Percentiles rank a stretch among this genome's conserved stretches.
phyloP scores from a whole-genome alignment of 306 rosid species.

The Alnus glutinosa region DNA sequence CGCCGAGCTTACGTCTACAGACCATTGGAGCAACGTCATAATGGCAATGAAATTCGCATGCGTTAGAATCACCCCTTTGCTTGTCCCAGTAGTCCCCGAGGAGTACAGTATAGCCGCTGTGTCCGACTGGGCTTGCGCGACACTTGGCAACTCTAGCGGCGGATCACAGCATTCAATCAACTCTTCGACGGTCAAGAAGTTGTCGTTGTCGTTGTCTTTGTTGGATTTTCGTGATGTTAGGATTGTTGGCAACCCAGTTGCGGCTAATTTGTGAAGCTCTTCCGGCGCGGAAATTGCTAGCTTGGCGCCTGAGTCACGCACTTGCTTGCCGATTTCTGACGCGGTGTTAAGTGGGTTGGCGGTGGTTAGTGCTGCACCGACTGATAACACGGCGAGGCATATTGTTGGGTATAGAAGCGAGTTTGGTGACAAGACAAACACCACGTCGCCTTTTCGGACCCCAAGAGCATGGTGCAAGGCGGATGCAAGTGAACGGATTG shows the following conservation, averaged over 20 bases:
- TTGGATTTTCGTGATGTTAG: slow-evolving; percentile 39
- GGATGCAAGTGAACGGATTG: slow-evolving; percentile 58
- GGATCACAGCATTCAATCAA: slow-evolving; percentile 58
- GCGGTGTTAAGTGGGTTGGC: slow-evolving; percentile 73
- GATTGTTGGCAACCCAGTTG: slow-evolving; percentile 63
- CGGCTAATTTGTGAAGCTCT: slow-evolving; percentile 57
- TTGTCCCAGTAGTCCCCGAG: slow-evolving; percentile 84
- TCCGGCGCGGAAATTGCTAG: slow-evolving; percentile 72
- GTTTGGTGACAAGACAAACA: slow-evolving; percentile 69
- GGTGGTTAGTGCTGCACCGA: slow-evolving; percentile 76
- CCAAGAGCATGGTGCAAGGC: slow-evolving; percentile 69
- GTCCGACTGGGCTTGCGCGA: slow-evolving; percentile 55
- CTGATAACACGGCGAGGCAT: slow-evolving; percentile 68
- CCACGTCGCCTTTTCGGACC: slow-evolving; percentile 71
- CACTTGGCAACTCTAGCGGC: slow-evolving; percentile 38
- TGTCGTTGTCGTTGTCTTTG: neutral
- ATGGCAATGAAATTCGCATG: slow-evolving; percentile 67
- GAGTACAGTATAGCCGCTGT: slow-evolving; percentile 87
- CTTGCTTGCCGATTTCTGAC: slow-evolving; percentile 74
- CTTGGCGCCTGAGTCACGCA: slow-evolving; percentile 62
- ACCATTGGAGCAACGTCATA: slow-evolving; percentile 54
- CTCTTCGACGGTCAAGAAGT: slow-evolving; percentile 55
- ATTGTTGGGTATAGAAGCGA: slow-evolving; percentile 62
- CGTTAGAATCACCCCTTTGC: slow-evolving; percentile 85
- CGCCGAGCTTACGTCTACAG: slow-evolving; percentile 41